A percentile compares a stretch with the other conserved stretches of the same genome.
Evolutionary conservation across 257 asterid genomes (phyloP).

Genomic region (Euphrasia confusa): DNA sequence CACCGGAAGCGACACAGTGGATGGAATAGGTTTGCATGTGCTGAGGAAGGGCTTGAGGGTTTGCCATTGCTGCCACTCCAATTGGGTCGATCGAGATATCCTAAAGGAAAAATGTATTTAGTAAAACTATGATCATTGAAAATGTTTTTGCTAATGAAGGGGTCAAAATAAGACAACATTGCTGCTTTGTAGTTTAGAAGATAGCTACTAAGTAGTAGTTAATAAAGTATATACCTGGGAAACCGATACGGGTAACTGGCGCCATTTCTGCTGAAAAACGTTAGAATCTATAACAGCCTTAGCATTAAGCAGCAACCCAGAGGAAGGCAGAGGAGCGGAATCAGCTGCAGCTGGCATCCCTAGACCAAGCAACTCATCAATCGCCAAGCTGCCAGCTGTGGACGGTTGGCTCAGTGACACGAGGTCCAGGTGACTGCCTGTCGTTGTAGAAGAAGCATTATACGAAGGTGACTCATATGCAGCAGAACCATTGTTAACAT

Average conservation of each 20-base stretch:
- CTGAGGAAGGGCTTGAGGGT: slow-evolving; percentile 68
- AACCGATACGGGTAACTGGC: slow-evolving; percentile 62
- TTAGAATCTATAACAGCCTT: slow-evolving; percentile 69
- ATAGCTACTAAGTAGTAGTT: too few relatives aligned
- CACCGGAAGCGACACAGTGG: slow-evolving; percentile 96
- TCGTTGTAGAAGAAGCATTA: slow-evolving; percentile 44
- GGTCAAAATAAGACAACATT: neutral
- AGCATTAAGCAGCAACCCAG: slow-evolving; percentile 61
- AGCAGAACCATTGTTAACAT: slow-evolving; percentile 64
- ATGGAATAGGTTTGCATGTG: slow-evolving; percentile 81
- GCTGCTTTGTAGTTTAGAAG: neutral
- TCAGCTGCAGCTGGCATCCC: slow-evolving; percentile 53
- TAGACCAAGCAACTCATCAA: slow-evolving; percentile 84
- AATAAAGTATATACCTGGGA: slow-evolving; percentile 77
- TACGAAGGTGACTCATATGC: slow-evolving; percentile 72
- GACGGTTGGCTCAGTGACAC: slow-evolving; percentile 68
- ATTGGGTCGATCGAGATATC: slow-evolving; percentile 70
- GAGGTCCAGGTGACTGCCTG: slow-evolving; percentile 54
- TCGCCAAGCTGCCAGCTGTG: slow-evolving; percentile 49
- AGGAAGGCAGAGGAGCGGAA: slow-evolving; percentile 42
- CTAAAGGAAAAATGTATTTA: slow-evolving; percentile 30
- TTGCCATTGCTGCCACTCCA: slow-evolving; percentile 69
- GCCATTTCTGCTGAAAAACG: slow-evolving; percentile 96
- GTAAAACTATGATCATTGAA: too few relatives aligned
- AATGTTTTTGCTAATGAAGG: too few relatives aligned